phyloP scores from a whole-genome alignment of 2,329 filamentous ascomycete species.

The Cladophialophora yegresii region DNA sequence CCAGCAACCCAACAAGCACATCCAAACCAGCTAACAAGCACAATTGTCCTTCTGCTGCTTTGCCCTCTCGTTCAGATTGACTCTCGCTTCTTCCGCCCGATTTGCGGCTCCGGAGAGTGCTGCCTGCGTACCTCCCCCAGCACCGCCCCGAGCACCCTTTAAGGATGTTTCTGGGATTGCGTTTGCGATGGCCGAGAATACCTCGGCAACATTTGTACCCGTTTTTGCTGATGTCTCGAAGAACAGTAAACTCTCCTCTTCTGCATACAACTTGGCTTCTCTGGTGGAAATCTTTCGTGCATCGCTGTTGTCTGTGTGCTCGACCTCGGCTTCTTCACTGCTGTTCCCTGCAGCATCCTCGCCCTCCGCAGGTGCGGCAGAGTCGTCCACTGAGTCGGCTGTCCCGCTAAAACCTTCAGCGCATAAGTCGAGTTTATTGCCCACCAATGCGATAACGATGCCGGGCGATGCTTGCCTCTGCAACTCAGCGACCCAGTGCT shows the following conservation, averaged over 20 bases:
- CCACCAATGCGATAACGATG: constrained; percentile 94
- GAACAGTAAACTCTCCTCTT: constrained; percentile 91
- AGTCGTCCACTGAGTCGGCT: constrained; percentile 34
- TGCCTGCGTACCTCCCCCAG: constrained; percentile 59
- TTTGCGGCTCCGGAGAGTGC: constrained; percentile 56
- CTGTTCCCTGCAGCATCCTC: constrained; percentile 27
- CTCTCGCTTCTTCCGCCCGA: constrained; percentile 60
- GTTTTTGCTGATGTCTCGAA: constrained; percentile 99
- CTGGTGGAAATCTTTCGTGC: constrained; percentile 86
- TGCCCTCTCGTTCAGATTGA: constrained; percentile 75
- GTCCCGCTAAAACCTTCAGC: constrained; percentile 55
- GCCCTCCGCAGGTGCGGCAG: constrained; percentile 43
- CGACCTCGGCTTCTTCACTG: constrained; percentile 50
- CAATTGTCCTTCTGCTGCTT: constrained; percentile 84
- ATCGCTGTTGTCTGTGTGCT: constrained; percentile 66
- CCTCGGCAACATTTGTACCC: constrained; percentile 88
- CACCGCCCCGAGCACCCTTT: constrained; percentile 66
- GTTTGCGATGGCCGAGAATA: constrained; percentile 97
- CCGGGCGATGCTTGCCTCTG: constrained; percentile 94
- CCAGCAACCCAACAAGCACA: neutral
- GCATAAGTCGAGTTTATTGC: constrained; percentile 93
- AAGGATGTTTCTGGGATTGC: constrained; percentile 95
- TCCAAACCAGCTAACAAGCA: constrained; percentile 64
- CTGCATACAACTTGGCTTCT: constrained; percentile 88
- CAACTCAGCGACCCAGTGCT: constrained; percentile 97